Conservation (phyloP, 2,329 filamentous ascomycete genomes). For the Colletotrichum shisoi region DNA sequence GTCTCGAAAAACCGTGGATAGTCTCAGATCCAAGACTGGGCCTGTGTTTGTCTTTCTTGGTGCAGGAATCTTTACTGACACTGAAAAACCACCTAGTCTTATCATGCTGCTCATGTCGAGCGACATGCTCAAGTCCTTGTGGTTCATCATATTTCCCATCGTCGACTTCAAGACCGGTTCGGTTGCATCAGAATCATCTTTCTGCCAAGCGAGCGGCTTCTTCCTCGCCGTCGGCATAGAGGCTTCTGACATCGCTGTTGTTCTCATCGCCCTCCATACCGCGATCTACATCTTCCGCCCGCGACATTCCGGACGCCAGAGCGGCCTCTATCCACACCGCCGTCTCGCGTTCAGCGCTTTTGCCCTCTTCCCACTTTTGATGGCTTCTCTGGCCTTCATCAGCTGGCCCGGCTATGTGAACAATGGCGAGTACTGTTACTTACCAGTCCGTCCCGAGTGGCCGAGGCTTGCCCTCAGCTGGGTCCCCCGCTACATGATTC, state of each 20-base stretch:
- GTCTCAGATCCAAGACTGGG: too few relatives aligned
- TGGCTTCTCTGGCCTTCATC: slow-evolving; percentile 70
- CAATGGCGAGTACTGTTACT: slow-evolving; percentile 72
- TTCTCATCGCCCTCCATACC: slow-evolving; percentile 77
- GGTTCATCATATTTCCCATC: slow-evolving; percentile 71
- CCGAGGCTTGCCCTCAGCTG: slow-evolving; percentile 73
- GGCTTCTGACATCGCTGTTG: slow-evolving; percentile 73
- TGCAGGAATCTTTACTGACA: slow-evolving; percentile 6
- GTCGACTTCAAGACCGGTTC: slow-evolving; percentile 63
- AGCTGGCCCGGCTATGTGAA: slow-evolving; percentile 66
- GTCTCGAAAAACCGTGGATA: too few relatives aligned
- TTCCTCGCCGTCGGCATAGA: slow-evolving; percentile 72
- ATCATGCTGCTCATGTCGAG: slow-evolving; percentile 77
- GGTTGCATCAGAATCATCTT: slow-evolving; percentile 59
- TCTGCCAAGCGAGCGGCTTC: slow-evolving; percentile 75
- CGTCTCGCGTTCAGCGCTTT: slow-evolving; percentile 66
- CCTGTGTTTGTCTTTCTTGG: slow-evolving; percentile 38
- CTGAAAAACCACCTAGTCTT: slow-evolving; percentile 58
- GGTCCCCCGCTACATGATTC: slow-evolving; percentile 76
- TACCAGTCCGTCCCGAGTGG: slow-evolving; percentile 73
- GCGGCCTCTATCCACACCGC: slow-evolving; percentile 74
- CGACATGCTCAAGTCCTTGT: slow-evolving; percentile 74
- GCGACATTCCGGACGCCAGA: slow-evolving; percentile 55
- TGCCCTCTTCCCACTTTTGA: slow-evolving; percentile 64
- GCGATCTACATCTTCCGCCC: slow-evolving; percentile 74